These are phyloP conservation scores for Casuarina glauca DNA, from an alignment of 306 rosid species.

Conservation along the genomic window DNA sequence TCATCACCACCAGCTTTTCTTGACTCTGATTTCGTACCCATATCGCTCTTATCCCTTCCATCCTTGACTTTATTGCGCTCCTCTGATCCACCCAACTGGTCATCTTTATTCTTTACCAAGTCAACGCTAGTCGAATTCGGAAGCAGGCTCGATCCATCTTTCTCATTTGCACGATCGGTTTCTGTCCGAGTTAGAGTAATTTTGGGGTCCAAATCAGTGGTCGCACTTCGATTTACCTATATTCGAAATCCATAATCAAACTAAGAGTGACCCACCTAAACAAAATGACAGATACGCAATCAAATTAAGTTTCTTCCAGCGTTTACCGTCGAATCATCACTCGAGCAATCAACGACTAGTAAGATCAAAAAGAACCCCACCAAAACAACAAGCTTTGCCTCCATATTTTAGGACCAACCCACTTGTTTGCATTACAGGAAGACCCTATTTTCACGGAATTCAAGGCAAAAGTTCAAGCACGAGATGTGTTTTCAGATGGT, in stretches of 20 bases:
- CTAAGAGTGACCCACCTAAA: conserved; percentile 2
- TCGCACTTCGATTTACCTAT: conserved; percentile 34
- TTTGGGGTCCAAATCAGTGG: conserved; percentile 15
- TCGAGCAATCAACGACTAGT: conserved; percentile 27
- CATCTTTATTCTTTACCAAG: conserved; percentile 16
- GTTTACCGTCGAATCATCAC: conserved; percentile 41
- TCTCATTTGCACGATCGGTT: conserved; percentile 13
- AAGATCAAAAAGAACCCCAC: conserved; percentile 34
- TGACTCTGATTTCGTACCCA: conserved; percentile 20
- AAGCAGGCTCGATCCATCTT: conserved; percentile 9
- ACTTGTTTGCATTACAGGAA: conserved; percentile 22
- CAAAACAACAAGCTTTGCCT: conserved; percentile 32
- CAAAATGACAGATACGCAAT: background rate
- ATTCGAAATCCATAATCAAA: conserved; percentile 16
- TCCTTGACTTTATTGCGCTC: conserved; percentile 4
- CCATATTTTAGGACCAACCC: conserved; percentile 38
- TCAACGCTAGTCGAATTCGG: conserved; percentile 10
- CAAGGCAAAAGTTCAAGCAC: conserved; percentile 11
- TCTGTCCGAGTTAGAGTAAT: background rate
- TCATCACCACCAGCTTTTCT: conserved; percentile 1
- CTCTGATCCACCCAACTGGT: conserved; percentile 23
- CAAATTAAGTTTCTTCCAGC: background rate
- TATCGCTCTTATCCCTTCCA: conserved; percentile 22
- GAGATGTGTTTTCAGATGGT: background rate
- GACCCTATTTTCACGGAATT: conserved; percentile 10